Evolutionary conservation across 805 yeast species (phyloP), one percentile per base, ranked within the genome.

Genomic region (Millerozyma acaciae): DNA sequence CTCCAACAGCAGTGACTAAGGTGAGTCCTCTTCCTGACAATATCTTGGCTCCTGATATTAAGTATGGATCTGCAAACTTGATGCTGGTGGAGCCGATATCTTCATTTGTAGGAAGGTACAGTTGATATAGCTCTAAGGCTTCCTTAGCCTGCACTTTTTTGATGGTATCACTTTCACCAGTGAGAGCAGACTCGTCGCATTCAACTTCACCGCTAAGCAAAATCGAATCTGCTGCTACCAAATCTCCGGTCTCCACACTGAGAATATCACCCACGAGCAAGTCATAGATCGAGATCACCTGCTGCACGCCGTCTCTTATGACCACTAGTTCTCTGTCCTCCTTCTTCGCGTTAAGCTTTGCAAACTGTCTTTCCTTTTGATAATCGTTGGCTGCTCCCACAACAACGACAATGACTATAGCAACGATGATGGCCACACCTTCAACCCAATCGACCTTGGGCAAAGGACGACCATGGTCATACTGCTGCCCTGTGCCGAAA

Each of bases 371-470:
- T 56, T 93, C 98, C 57, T 94, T 94, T 55, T 93, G 96, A 66
- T 84, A 93, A 61, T 93, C 98, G 57, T 93, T 93, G n/a, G 76
- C 82, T 2, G 96, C 93, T 31, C 97, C 95, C 9, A 94, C 98
- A 2, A 86, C 44, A 4, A 90, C 96, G 21, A 93, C 97, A 39
- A 93, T 90, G 4, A 77, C 50, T 16, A 93, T 84, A 14, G 99
- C 99, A 4, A 83, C 83, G 46, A 93, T 75, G 53, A 93, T 93
- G 25, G 98, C 99, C 23, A 89, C 95, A 47, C 99, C 99, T 66
- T 93, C 99, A 30, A 94, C 96, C 97, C 97, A 93, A 50, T 90
- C 96, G 20, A 93, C 94, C 48, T 79, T 76, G 12, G 97, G 96
- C 35, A 78, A 57, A 14, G 76, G 68, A 15, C 76, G 69, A 17